A percentile compares a stretch with the other conserved stretches of the same genome.
Conservation (phyloP, 2,329 filamentous ascomycete genomes). For the Elsinoe necatrix region DNA sequence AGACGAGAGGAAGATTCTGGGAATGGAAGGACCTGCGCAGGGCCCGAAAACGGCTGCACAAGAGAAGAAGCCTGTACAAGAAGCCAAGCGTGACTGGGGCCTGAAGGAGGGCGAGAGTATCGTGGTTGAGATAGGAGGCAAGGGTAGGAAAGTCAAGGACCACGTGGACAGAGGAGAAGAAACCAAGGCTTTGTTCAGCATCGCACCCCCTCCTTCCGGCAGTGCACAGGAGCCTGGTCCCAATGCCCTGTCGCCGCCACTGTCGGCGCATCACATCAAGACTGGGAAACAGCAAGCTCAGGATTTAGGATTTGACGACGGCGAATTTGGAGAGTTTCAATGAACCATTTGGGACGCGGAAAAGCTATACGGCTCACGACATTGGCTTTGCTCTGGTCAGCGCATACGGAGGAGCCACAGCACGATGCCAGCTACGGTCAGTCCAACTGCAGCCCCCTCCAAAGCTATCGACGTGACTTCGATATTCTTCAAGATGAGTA, state of each 20-base stretch:
- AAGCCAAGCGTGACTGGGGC: conserved; percentile 64
- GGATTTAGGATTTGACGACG: conserved; percentile 76
- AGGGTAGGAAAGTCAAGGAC: conserved; percentile 38
- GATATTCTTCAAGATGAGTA: conserved; percentile 35
- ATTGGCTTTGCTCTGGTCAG: conserved; percentile 19
- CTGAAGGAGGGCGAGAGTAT: conserved; percentile 87
- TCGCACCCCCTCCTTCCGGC: conserved; percentile 64
- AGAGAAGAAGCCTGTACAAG: conserved; percentile 37
- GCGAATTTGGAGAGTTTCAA: conserved; percentile 78
- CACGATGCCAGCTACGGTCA: conserved; percentile 29
- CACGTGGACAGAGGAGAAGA: conserved; percentile 36
- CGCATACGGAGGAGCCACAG: conserved; percentile 28
- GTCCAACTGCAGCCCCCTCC: conserved; percentile 38
- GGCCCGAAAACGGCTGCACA: conserved; percentile 21
- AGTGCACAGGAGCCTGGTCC: conserved; percentile 26
- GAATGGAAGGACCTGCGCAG: conserved; percentile 40
- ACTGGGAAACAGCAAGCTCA: conserved; percentile 39
- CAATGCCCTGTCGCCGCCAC: conserved; percentile 64
- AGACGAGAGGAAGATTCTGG: conserved; percentile 64
- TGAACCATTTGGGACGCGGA: conserved; percentile 23
- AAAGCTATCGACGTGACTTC: conserved; percentile 39
- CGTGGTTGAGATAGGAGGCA: conserved; percentile 64
- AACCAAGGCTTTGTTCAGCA: conserved; percentile 53
- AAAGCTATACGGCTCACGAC: conserved; percentile 7
- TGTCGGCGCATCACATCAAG: conserved; percentile 53